Evolutionary conservation across 2,329 filamentous ascomycete species (phyloP), one percentile per base, ranked within the genome.

Genomic region (Diaporthe sp.): DNA sequence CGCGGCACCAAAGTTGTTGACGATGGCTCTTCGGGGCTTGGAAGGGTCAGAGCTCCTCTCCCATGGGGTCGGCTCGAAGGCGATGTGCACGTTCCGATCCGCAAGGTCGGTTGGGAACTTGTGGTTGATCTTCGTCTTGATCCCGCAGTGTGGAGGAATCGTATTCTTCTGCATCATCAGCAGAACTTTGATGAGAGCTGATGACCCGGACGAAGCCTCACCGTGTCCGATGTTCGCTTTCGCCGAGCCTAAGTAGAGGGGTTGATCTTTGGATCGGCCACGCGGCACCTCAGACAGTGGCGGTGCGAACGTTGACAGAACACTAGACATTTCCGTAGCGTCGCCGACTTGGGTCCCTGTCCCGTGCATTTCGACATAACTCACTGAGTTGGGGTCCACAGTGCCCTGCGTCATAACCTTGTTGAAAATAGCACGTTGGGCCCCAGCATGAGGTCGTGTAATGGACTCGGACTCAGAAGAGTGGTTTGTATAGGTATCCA

Each of bases 311-410:
- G 86, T 83, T 61, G 86, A 83, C 2, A 92, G 90, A 65, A 97
- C 93, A 0, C 92, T 94, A 1, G 90, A 86, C 92, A 96, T 96
- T 81, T 98, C 95, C 3, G 91, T 93, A 10, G 91, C 92, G 76
- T 73, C 71, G 4, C 71, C 71, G 1, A 30, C 71, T 32, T 70
- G 63, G 1, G 71, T 73, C 0, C 71, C 71, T 5, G 71, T 73
- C 3, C 71, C 71, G 25, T 73, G 71, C 71, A 70, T 70, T 39
- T 73, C 71, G 13, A 73, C 30, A 17, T 73, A 73, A 10, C 53
- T 47, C 2, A 73, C 42, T 6, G 32, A 17, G 95, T 93, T 66
- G 91, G 94, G 92, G 79, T 96, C 92, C 30, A 96, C 88, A 73
- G 92, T 92, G 53, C 27, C 19, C 9, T 9, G 12, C 12, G 44